Evolutionary conservation across 169 alveolate species (phyloP).

Genomic region (Babesia caballi): DNA sequence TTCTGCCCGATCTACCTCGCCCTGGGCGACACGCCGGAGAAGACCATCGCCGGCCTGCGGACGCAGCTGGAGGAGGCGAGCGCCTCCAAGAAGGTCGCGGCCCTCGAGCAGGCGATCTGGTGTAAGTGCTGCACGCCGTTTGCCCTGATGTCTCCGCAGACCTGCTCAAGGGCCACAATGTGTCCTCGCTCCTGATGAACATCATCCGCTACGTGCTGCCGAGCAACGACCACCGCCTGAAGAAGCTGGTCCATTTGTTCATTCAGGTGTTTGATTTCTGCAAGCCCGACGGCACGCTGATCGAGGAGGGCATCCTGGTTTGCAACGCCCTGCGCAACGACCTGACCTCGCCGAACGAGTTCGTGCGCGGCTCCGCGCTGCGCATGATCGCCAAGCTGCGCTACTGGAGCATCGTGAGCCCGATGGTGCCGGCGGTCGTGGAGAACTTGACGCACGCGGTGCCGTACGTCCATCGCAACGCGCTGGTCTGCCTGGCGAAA

Average conservation of each 20-base stretch:
- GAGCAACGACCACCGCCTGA: conserved; percentile 80
- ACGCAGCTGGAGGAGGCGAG: conserved; percentile 69
- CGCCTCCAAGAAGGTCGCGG: conserved; percentile 62
- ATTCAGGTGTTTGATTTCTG: conserved; percentile 94
- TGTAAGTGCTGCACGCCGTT: conserved; percentile 12
- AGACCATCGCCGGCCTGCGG: conserved; percentile 43
- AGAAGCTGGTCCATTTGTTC: conserved; percentile 89
- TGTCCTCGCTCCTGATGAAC: conserved; percentile 75
- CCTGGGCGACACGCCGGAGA: conserved; percentile 27
- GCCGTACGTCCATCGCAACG: conserved; percentile 92
- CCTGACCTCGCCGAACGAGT: conserved; percentile 93
- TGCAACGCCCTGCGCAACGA: conserved; percentile 95
- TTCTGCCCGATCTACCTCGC: conserved; percentile 56
- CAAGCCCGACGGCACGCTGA: conserved; percentile 90
- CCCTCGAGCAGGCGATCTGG: conserved; percentile 70
- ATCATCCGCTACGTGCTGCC: conserved; percentile 81
- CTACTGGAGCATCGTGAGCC: conserved; percentile 87
- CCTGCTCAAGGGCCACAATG: conserved; percentile 70
- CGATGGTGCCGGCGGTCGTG: conserved; percentile 87
- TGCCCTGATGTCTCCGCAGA: neutral
- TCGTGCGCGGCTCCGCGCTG: conserved; percentile 93
- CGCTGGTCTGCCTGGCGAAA: conserved; percentile 86
- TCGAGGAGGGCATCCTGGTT: conserved; percentile 94
- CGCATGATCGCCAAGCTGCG: conserved; percentile 89
- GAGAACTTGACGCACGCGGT: conserved; percentile 89